Evolutionary conservation across 371 early-diverging fungal species (phyloP).

Genomic region (Syncephalastrum contaminatum): DNA sequence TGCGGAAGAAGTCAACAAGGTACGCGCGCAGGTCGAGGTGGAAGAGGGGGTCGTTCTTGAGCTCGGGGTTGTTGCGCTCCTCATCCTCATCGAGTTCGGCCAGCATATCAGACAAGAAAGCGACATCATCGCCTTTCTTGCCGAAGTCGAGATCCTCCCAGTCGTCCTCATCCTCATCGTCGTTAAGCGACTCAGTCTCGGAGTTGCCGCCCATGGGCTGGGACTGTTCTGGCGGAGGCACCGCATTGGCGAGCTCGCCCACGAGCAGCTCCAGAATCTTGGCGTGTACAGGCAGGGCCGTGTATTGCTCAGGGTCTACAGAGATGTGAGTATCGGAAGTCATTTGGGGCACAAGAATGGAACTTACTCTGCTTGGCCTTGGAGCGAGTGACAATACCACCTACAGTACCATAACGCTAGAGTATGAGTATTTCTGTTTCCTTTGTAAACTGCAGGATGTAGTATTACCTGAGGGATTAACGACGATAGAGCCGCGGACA

Average conservation of each 20-base stretch:
- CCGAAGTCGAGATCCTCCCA: constrained; percentile 58
- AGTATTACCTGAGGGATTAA: constrained; percentile 57
- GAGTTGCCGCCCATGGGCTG: constrained; percentile 28
- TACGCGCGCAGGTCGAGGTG: constrained; percentile 71
- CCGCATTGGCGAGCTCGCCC: constrained; percentile 65
- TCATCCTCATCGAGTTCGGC: constrained; percentile 60
- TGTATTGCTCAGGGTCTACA: constrained; percentile 79
- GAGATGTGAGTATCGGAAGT: neutral
- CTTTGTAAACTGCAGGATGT: neutral
- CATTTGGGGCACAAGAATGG: neutral
- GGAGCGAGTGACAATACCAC: constrained; percentile 61
- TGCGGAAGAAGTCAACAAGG: constrained; percentile 70
- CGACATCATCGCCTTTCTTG: constrained; percentile 41
- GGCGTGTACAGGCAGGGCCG: constrained; percentile 70
- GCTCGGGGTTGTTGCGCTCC: constrained; percentile 73
- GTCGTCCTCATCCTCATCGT: constrained; percentile 50
- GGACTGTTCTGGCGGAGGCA: constrained; percentile 31
- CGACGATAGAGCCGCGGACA: constrained; percentile 83
- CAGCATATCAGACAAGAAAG: constrained; percentile 50
- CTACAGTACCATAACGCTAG: constrained; percentile 1
- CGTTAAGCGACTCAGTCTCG: constrained; percentile 43
- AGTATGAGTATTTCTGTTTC: neutral
- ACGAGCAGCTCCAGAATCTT: constrained; percentile 85
- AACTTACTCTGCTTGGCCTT: constrained; percentile 50
- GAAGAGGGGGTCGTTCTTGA: constrained; percentile 71